Percentiles rank a stretch among this genome's conserved stretches.
phyloP scores from a whole-genome alignment of 495 filamentous ascomycete species.

The Durotheca rogersii region DNA sequence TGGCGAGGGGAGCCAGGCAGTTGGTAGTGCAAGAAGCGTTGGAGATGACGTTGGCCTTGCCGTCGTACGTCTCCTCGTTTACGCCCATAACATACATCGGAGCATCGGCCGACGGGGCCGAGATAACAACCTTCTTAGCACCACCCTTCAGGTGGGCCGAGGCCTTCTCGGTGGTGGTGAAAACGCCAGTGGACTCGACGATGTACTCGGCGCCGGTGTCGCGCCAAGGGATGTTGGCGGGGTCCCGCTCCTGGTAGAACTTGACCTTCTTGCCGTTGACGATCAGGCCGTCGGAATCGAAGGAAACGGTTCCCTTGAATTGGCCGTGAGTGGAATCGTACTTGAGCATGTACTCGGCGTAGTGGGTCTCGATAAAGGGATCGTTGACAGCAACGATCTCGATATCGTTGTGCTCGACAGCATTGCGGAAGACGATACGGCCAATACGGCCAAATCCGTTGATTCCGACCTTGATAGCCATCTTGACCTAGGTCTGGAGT shows the following conservation, averaged over 20 bases:
- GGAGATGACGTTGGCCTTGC: slow-evolving; percentile 87
- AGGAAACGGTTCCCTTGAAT: slow-evolving; percentile 88
- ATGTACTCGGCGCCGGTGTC: slow-evolving; percentile 90
- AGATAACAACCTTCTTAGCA: slow-evolving; percentile 99
- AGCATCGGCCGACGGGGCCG: slow-evolving; percentile 96
- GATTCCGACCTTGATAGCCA: slow-evolving; percentile 79
- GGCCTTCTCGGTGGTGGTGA: slow-evolving; percentile 98
- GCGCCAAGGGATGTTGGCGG: slow-evolving; percentile 85
- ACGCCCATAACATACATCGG: slow-evolving; percentile 99
- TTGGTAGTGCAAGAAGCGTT: slow-evolving; percentile 99
- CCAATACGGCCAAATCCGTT: slow-evolving; percentile 99
- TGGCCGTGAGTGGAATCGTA: slow-evolving; percentile 95
- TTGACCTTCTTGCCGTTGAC: slow-evolving; percentile 95
- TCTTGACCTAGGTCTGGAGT: slow-evolving; percentile 36
- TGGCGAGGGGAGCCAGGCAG: slow-evolving; percentile 98
- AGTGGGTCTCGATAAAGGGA: slow-evolving; percentile 97
- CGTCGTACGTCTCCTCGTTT: slow-evolving; percentile 90
- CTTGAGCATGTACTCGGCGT: slow-evolving; percentile 99
- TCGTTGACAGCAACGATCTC: slow-evolving; percentile 97
- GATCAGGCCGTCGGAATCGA: slow-evolving; percentile 71
- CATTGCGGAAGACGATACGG: slow-evolving; percentile 78
- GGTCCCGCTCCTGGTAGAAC: slow-evolving; percentile 95
- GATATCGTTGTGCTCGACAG: slow-evolving; percentile 80
- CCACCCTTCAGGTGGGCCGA: slow-evolving; percentile 94
- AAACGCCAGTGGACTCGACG: slow-evolving; percentile 98